Base-by-base conservation (phyloP, 2,329 filamentous ascomycete genomes). In the Penicillium sumatraense region DNA sequence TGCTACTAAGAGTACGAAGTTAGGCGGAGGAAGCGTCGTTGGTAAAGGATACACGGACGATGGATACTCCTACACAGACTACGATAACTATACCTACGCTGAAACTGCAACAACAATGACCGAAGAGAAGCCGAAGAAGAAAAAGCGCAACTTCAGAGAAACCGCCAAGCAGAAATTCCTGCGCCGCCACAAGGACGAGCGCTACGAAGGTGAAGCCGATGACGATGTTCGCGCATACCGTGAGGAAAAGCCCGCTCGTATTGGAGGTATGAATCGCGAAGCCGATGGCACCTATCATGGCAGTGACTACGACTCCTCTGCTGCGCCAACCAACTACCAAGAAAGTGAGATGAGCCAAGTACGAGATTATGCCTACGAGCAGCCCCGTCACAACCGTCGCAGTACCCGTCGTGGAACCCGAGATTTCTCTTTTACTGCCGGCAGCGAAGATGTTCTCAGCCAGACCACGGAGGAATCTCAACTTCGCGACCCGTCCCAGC, bases 261-360 rank as follows among this genome's bases (percentile, higher is more conserved):
- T 98, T 2, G 93, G 93, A 31, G 93, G 93, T 18, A 79, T 98
- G 72, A 98, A 98, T 76, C 87, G 88, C 66, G 82, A 89, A 63
- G 83, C 87, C 40, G 93, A 97, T 64, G 89, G 88, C 57, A 89
- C 86, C 56, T 96, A 91, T 82, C 90, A 96, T 69, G 90, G 90
- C 73, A 88, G 88, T 46, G 86, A 88, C 62, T 84, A 83, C 68
- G 87, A 86, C 29, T 83, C 80, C n/a, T 85, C 86, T 33, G 83
- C 63, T 80, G 85, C 48, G 82, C 86, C 58, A 83, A 89, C 60
- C 76, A 53, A 79, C 54, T 77, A 75, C 56, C 68, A 76, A 63
- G 68, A 78, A 62, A 74, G 70, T 44, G 72, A 76, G 38, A 68
- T 84, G 82, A 51, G 79, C 66, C 71, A 85, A 79, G 56, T 71